Conservation (phyloP, 2,329 filamentous ascomycete genomes). For the Metarhizium humberi region DNA sequence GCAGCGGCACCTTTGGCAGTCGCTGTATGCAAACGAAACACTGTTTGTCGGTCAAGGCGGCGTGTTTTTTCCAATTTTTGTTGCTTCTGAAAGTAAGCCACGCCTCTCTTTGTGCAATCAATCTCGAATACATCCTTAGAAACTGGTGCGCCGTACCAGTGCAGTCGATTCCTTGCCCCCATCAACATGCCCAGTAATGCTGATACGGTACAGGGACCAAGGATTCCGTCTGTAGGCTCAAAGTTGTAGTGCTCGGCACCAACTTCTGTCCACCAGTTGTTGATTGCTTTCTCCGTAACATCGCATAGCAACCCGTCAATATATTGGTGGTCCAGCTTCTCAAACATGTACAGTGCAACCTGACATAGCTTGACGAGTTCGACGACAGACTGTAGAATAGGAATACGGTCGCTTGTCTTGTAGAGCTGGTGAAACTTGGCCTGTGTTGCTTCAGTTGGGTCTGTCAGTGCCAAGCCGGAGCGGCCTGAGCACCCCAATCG, state of each 20-base stretch:
- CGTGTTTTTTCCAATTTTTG: slow-evolving; percentile 72
- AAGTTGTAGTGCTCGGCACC: slow-evolving; percentile 87
- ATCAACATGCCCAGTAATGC: slow-evolving; percentile 80
- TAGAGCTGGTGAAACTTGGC: slow-evolving; percentile 91
- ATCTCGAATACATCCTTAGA: slow-evolving; percentile 89
- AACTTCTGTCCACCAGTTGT: slow-evolving; percentile 94
- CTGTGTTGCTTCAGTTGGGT: slow-evolving; percentile 71
- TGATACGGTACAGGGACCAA: slow-evolving; percentile 86
- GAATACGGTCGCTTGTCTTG: slow-evolving; percentile 73
- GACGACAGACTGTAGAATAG: slow-evolving; percentile 67
- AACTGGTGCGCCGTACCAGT: slow-evolving; percentile 75
- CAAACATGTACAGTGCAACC: slow-evolving; percentile 78
- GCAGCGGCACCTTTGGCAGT: slow-evolving; percentile 85
- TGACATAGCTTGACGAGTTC: slow-evolving; percentile 91
- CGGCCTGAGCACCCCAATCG: slow-evolving; percentile 85
- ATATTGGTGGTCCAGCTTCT: slow-evolving; percentile 77
- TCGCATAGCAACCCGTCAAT: slow-evolving; percentile 90
- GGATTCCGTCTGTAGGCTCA: slow-evolving; percentile 84
- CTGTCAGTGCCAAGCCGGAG: slow-evolving; percentile 70
- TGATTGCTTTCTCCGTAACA: slow-evolving; percentile 79
- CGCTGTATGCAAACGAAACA: slow-evolving; percentile 69
- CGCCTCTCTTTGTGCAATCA: slow-evolving; percentile 69
- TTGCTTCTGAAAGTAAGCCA: slow-evolving; percentile 82
- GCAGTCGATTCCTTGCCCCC: slow-evolving; percentile 81
- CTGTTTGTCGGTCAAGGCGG: slow-evolving; percentile 71